Percentiles rank a stretch among this genome's conserved stretches.
Evolutionary conservation across 2,329 filamentous ascomycete genomes (phyloP).

Genomic region (Colletotrichum noveboracense): DNA sequence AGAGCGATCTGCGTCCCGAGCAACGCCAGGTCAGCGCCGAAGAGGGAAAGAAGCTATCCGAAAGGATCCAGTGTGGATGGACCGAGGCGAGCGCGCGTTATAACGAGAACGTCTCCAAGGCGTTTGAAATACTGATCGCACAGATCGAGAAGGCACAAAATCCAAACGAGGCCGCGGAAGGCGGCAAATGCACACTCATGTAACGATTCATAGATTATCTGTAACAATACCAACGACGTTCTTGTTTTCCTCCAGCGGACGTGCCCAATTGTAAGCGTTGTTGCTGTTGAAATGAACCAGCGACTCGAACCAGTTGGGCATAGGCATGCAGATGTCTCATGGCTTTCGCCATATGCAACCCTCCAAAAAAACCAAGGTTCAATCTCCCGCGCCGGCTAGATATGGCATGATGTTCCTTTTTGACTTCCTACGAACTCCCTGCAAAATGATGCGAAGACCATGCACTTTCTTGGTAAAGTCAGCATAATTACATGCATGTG

Average conservation of each 20-base stretch:
- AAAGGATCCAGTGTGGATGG: conserved; percentile 90
- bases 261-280: not conserved
- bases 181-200: conserved; percentile 87
- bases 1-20: conserved; percentile 90
- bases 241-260: not conserved
- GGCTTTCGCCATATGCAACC: not conserved
- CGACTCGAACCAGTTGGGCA: not conserved
- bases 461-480: not conserved
- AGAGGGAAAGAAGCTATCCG: conserved; percentile 82
- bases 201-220: conserved; percentile 47
- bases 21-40: conserved; percentile 89
- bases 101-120: conserved; percentile 90
- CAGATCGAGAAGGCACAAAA: conserved; percentile 96
- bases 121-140: conserved; percentile 91
- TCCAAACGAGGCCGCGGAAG: conserved; percentile 80
- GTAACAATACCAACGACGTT: not conserved
- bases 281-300: not conserved
- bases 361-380: not conserved
- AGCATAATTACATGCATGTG: not conserved
- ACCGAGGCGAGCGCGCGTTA: conserved; percentile 94
- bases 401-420: not conserved
- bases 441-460: not conserved
- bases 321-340: not conserved
- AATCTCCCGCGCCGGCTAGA: not conserved
- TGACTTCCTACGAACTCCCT: not conserved